Evolutionary conservation across 2,329 filamentous ascomycete species (phyloP), one percentile per base, ranked within the genome.

Genomic region (Leptographium flavum): DNA sequence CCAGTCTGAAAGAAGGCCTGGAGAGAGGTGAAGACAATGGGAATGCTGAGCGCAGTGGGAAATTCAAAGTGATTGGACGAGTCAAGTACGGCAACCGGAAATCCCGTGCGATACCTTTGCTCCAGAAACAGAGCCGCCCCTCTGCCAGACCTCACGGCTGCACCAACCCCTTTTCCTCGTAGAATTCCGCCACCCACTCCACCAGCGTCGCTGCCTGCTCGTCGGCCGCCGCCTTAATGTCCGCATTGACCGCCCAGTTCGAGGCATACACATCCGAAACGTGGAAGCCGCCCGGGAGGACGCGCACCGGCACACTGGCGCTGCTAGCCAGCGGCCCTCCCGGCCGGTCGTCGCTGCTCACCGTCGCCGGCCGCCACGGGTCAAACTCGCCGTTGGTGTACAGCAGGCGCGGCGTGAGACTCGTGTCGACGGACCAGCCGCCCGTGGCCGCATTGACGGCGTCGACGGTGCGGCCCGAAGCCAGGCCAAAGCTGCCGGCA

Each of bases 151-250:
- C n/a, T 39, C 17, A 41, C 7, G 31, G 30, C 30, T 42, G 30
- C 30, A 22, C 30, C 30, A 42, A 21, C 4, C 48, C 54, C 54
- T 61, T 58, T 43, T 55, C 47, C 5, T 49, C 47, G 44, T 67
- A 66, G 41, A 60, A 79, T 56, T 76, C 70, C 2, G 57, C 60
- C 3, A 77, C 67, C 74, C 74, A 79, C 27, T 53, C 55, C 46
- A 62, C 64, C 50, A 79, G 66, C 56, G 71, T 65, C 9, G 57
- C 62, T 6, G 74, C 60, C 55, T 71, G 64, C 8, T 63, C 64
- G 49, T 74, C 65, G 31, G 71, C 69, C 1, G 76, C 63, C 30
- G 60, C 58, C 54, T 68, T 63, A 2, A 68, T 65, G 0, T 65
- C 73, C 0, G 60, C 62, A 53, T 79, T 79, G 17, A 59, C 67